These are phyloP conservation scores for Diaporthe nobilis DNA, from an alignment of 2,329 filamentous ascomycete species.

Conservation along the genomic window DNA sequence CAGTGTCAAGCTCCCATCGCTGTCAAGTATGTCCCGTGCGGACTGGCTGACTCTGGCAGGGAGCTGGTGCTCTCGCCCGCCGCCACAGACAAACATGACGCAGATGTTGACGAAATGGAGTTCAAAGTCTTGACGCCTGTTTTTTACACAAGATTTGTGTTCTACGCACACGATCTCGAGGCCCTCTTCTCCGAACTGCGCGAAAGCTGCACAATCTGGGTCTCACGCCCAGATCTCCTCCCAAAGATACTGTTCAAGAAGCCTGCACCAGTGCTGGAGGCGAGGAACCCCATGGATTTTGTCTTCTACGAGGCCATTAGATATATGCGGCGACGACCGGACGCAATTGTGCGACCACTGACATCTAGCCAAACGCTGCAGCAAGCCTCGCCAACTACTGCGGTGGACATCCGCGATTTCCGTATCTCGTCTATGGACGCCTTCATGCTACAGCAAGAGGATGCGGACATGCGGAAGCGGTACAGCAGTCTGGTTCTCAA, in stretches of 20 bases:
- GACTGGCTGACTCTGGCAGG: slow-evolving; percentile 55
- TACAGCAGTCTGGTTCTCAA: slow-evolving; percentile 58
- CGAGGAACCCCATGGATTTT: slow-evolving; percentile 55
- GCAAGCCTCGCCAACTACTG: slow-evolving; percentile 36
- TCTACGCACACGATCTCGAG: slow-evolving; percentile 73
- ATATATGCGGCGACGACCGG: slow-evolving; percentile 58
- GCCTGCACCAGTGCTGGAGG: slow-evolving; percentile 52
- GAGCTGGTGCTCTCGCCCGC: slow-evolving; percentile 56
- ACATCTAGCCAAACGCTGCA: slow-evolving; percentile 52
- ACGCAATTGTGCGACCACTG: slow-evolving; percentile 57
- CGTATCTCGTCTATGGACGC: slow-evolving; percentile 67
- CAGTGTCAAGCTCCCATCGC: slow-evolving; percentile 58
- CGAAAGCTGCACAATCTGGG: slow-evolving; percentile 70
- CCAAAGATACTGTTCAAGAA: slow-evolving; percentile 60
- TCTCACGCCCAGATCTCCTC: slow-evolving; percentile 69
- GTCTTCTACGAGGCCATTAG: slow-evolving; percentile 60
- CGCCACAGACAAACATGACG: slow-evolving; percentile 42
- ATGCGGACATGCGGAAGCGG: slow-evolving; percentile 45
- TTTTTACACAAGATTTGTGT: slow-evolving; percentile 77
- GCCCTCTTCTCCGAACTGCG: slow-evolving; percentile 72
- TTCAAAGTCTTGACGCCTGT: slow-evolving; percentile 73
- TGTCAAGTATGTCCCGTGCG: slow-evolving; percentile 69
- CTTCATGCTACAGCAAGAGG: slow-evolving; percentile 57
- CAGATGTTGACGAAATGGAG: slow-evolving; percentile 58
- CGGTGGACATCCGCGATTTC: slow-evolving; percentile 61